Evolutionary conservation across 1,284 basidiomycete species (phyloP).

Genomic region (Moniliella sp.): DNA sequence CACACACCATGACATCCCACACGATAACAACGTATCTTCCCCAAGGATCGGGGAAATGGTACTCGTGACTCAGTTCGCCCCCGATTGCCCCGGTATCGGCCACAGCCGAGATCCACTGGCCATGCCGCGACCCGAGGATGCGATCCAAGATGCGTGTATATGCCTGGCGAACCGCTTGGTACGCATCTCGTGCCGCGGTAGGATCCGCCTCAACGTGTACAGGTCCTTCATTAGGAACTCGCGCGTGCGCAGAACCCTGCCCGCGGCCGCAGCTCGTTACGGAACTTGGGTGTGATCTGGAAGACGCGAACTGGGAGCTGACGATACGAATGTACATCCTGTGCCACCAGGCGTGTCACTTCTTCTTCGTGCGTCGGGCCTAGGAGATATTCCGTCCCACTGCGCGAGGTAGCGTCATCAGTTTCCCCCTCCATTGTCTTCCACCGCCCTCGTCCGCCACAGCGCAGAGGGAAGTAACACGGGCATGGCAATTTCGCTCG

Average conservation of each 20-base stretch:
- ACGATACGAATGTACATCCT: conserved; percentile 18
- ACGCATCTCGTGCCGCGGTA: conserved; percentile 13
- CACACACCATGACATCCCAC: too few relatives aligned
- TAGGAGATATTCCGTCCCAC: conserved; percentile 23
- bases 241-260: conserved; percentile 32
- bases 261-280: conserved; percentile 34
- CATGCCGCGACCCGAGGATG: conserved; percentile 5
- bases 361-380: conserved; percentile 36
- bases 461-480: conserved; percentile 21
- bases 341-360: conserved; percentile 26
- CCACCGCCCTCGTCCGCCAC: conserved; percentile 27
- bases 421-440: conserved; percentile 25
- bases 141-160: conserved; percentile 26
- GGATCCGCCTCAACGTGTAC: too few relatives aligned
- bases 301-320: conserved; percentile 30
- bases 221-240: conserved; percentile 36
- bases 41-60: conserved; percentile 26
- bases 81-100: conserved; percentile 36
- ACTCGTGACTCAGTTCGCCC: conserved; percentile 33
- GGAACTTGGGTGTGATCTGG: conserved; percentile 33
- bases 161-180: conserved; percentile 24
- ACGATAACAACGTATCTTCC: conserved; percentile 31
- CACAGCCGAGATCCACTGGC: conserved; percentile 18
- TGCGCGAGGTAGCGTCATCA: too few relatives aligned
- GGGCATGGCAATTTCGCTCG: too few relatives aligned